Evolutionary conservation across 75 land plant species (phyloP), one percentile per base, ranked within the genome.

Genomic region (Adiantum capillusveneris): DNA sequence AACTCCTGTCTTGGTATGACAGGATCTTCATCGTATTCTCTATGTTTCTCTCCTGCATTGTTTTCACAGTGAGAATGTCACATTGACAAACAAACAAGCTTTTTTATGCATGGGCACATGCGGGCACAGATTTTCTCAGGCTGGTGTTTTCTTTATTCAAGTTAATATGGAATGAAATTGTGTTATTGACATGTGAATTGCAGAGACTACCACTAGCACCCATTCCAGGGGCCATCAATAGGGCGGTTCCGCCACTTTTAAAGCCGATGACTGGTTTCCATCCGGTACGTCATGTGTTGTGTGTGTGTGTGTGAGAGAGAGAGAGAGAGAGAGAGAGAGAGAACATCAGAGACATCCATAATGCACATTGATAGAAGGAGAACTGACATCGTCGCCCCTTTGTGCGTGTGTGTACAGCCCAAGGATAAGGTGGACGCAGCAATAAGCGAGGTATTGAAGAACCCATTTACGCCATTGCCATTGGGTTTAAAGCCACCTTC

Each of bases 401-500:
- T 34, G 9, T 34, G 37, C 37, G 9, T 34, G 37, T 34, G 37
- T 5, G 7, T 28, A 58, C 71, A 84, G 80, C 55, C 84, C 11
- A 86, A 87, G 69, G 86, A 92, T 62, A 72, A 72, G 31, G 58
- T 93, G 51, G 96, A 85, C 62, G 95, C 90, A 29, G 95, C 88
- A 1, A 80, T 93, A 14, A 81, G 77, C 53, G 98, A 93, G 55
- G 98, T 79, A 0, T 67, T 93, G 56, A 62, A 73, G 16, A 79
- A 83, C 49, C 95, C 98, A 67, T 93, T 90, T 82, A 78, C 75
- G 51, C 91, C 92, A 0, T 77, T 84, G 24, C 96, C 96, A 1
- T 71, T 93, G 22, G 98, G 98, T 1, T 62, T 93, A 39, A 93
- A 83, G 60, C 83, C 98, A 11, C 98, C 98, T 2, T 83, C 95